A percentile compares a stretch with the other conserved stretches of the same genome.
phyloP scores from a whole-genome alignment of 106 monocot species.

The Allium fistulosum region DNA sequence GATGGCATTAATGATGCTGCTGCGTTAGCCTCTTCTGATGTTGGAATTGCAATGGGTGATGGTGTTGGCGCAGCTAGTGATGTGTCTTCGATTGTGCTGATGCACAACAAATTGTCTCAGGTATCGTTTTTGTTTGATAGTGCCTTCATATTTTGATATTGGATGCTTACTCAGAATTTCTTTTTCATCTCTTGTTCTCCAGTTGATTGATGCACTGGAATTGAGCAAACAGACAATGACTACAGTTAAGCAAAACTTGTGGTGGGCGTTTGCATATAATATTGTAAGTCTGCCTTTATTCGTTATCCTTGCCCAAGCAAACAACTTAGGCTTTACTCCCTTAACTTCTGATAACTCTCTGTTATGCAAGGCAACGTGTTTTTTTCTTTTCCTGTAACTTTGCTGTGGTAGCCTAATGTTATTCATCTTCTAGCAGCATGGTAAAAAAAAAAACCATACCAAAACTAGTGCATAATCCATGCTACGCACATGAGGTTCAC shows the following conservation, averaged over 20 bases:
- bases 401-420: too few relatives aligned
- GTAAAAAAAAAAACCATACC: too few relatives aligned
- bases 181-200: background rate
- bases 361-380: too few relatives aligned
- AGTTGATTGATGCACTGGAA: conserved; percentile 89
- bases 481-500: too few relatives aligned
- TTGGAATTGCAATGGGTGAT: conserved; percentile 97
- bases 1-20: conserved; percentile 99
- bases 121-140: conserved; percentile 16
- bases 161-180: background rate
- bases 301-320: background rate
- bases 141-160: conserved; percentile 2
- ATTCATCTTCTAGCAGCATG: too few relatives aligned
- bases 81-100: conserved; percentile 88
- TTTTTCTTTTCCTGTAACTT: too few relatives aligned
- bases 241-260: conserved; percentile 96
- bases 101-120: conserved; percentile 92
- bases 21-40: conserved; percentile 78
- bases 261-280: conserved; percentile 99
- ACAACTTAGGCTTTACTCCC: too few relatives aligned
- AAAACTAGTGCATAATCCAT: too few relatives aligned
- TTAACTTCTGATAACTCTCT: too few relatives aligned
- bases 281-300: conserved; percentile 57
- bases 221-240: conserved; percentile 94
- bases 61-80: conserved; percentile 98